A percentile compares a stretch with the other conserved stretches of the same genome.
Evolutionary conservation across 805 yeast species (phyloP).

Genomic region (Yarrowia sp.): DNA sequence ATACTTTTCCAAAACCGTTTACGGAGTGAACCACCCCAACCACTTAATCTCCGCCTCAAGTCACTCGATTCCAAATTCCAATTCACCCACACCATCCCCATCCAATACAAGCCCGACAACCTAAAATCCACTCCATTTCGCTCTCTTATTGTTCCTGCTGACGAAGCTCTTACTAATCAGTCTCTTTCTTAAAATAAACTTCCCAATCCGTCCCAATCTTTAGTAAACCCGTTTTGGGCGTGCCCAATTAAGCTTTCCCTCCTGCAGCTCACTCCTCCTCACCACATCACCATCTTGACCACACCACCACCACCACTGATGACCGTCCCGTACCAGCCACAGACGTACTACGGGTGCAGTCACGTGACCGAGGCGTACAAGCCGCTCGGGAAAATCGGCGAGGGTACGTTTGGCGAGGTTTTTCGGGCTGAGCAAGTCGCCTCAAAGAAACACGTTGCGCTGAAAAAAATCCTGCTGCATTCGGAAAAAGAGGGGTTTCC

Average conservation of each 20-base stretch:
- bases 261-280: not conserved
- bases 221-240: too few species aligned
- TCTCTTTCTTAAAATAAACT: too few species aligned
- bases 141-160: too few species aligned
- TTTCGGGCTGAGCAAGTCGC: conserved; percentile 69
- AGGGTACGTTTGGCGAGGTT: conserved; percentile 91
- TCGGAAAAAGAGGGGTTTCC: conserved; percentile 83
- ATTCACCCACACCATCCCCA: too few species aligned
- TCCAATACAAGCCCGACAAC: too few species aligned
- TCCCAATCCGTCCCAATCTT: too few species aligned
- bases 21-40: too few species aligned
- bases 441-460: conserved; percentile 74
- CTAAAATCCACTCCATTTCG: too few species aligned
- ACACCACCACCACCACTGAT: not conserved
- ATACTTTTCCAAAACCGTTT: too few species aligned
- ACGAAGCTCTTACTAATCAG: too few species aligned
- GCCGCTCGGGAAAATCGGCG: conserved; percentile 61
- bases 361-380: conserved; percentile 48
- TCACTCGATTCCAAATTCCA: too few species aligned
- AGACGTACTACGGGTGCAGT: conserved; percentile 46
- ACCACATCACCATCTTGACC: not conserved
- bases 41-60: too few species aligned
- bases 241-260: not conserved
- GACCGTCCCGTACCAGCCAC: conserved; percentile 28
- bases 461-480: conserved; percentile 83